phyloP scores from a whole-genome alignment of 2,329 filamentous ascomycete genomes.

The Cadophora gregata region DNA sequence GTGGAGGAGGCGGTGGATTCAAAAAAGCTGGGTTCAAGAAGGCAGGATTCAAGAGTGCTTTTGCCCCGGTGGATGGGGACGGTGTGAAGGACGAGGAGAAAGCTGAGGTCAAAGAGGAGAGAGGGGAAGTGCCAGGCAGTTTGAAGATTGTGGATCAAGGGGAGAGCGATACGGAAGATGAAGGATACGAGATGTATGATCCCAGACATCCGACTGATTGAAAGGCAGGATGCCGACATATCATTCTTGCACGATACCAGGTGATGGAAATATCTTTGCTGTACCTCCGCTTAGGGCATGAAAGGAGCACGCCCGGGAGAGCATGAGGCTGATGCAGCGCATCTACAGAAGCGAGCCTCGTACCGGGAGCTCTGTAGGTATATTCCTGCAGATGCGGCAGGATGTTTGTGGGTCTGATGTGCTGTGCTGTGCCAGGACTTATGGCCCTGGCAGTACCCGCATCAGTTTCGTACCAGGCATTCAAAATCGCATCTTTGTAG shows the following conservation, averaged over 20 bases:
- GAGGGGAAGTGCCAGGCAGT: conserved; percentile 32
- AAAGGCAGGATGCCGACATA: conserved; percentile 37
- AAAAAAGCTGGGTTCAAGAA: conserved; percentile 81
- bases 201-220: conserved; percentile 65
- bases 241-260: background rate
- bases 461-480: no score
- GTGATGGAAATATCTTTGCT: background rate
- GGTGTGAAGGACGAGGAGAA: conserved; percentile 47
- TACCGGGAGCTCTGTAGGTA: no score
- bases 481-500: no score
- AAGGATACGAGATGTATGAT: conserved; percentile 73
- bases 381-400: no score
- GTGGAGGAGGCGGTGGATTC: conserved; percentile 53
- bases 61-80: conserved; percentile 58
- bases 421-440: no score
- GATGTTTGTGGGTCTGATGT: no score
- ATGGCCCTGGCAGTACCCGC: no score
- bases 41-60: conserved; percentile 80
- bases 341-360: background rate
- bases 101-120: conserved; percentile 33
- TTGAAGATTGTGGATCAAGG: conserved; percentile 60
- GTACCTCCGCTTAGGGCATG: background rate
- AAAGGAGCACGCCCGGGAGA: background rate
- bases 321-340: background rate
- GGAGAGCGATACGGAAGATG: conserved; percentile 72